phyloP scores from a whole-genome alignment of 2,329 filamentous ascomycete genomes.

The Colletotrichum incanum region DNA sequence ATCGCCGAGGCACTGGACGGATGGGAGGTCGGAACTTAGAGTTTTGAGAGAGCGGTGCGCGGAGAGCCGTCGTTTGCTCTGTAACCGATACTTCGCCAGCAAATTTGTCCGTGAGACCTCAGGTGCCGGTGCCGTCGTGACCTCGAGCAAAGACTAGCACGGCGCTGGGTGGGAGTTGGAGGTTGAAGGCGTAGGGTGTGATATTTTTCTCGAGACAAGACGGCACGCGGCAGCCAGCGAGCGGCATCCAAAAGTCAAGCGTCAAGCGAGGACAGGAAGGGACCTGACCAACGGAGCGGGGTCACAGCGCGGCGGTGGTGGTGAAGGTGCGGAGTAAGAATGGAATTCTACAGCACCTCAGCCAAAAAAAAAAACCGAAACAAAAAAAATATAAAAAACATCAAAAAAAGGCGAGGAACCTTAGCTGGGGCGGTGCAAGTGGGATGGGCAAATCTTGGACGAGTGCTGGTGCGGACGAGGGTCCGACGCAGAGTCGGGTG shows the following conservation, averaged over 20 bases:
- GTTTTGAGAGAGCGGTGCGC: neutral
- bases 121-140: conserved; percentile 2
- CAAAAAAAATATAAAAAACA: neutral
- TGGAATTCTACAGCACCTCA: neutral
- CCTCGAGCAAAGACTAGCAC: conserved; percentile 8
- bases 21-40: neutral
- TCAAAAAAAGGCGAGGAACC: neutral
- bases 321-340: conserved; percentile 1
- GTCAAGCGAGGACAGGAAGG: neutral
- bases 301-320: neutral
- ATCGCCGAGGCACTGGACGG: neutral
- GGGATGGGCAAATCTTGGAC: neutral
- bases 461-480: conserved; percentile 8
- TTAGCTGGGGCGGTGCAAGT: neutral
- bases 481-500: neutral
- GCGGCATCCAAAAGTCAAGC: conserved; percentile 6
- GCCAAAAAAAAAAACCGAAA: neutral
- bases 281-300: conserved; percentile 13
- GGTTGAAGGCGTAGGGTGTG: neutral
- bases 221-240: neutral
- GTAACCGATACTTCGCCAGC: neutral
- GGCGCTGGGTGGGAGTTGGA: neutral
- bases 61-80: neutral
- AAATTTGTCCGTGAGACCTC: neutral
- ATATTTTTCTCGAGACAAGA: neutral